Evolutionary conservation across 768 basidiomycete species (phyloP).

Genomic region (Amanita pseudoporphyria): DNA sequence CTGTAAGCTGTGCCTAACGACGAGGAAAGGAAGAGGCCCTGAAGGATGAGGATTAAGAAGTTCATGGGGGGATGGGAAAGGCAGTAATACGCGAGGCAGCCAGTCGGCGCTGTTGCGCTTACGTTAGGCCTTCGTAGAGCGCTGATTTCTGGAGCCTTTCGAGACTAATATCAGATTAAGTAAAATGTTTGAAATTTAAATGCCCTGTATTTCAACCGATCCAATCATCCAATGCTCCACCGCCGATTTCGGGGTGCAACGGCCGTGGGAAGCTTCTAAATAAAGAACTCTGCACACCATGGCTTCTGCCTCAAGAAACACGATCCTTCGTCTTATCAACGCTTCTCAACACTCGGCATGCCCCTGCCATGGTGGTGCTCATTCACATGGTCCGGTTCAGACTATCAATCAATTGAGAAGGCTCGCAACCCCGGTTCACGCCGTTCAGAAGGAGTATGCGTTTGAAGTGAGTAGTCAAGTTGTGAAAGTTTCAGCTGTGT

Average conservation of each 20-base stretch:
- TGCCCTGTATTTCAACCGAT: not conserved
- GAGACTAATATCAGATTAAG: not conserved
- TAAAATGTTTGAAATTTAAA: not conserved
- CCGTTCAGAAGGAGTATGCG: slow-evolving; percentile 78
- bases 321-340: slow-evolving; percentile 68
- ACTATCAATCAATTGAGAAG: slow-evolving; percentile 56
- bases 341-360: slow-evolving; percentile 66
- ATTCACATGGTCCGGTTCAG: slow-evolving; percentile 32
- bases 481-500: not conserved
- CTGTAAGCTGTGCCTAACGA: slow-evolving; percentile 32
- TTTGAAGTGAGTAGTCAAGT: slow-evolving; percentile 52
- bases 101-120: not conserved
- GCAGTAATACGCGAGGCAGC: slow-evolving; percentile 16
- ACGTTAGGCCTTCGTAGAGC: not conserved
- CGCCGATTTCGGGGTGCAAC: no score
- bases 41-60: slow-evolving; percentile 24
- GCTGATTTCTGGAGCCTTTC: no score
- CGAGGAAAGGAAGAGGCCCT: slow-evolving; percentile 27
- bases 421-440: slow-evolving; percentile 70
- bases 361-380: slow-evolving; percentile 65
- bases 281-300: slow-evolving; percentile 18
- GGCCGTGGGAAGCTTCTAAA: slow-evolving; percentile 11
- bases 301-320: slow-evolving; percentile 45
- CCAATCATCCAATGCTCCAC: no score
- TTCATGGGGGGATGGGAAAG: slow-evolving; percentile 30